Evolutionary conservation across 805 yeast genomes (phyloP).

Genomic region (Kazachstania taianensis): DNA sequence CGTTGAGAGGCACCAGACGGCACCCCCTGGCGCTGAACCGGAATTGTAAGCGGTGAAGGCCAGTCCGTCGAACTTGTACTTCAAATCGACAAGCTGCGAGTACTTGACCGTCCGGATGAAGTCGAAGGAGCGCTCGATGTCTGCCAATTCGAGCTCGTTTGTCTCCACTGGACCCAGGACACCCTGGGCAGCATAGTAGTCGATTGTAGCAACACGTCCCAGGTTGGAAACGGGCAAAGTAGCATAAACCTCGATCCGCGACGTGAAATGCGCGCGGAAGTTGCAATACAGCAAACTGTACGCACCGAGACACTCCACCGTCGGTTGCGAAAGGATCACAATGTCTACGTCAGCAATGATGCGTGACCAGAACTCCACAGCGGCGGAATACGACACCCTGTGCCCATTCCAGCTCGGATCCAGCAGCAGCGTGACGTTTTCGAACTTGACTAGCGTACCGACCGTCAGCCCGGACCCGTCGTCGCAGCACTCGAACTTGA

Average conservation of each 20-base stretch:
- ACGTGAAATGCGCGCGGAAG: constrained; percentile 43
- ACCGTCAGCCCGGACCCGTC: constrained; percentile 22
- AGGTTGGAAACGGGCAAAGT: constrained; percentile 84
- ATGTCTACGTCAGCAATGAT: constrained; percentile 46
- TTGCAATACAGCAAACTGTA: constrained; percentile 53
- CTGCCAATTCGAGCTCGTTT: constrained; percentile 53
- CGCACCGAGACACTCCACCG: constrained; percentile 72
- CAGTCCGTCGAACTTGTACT: constrained; percentile 50
- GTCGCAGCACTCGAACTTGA: constrained; percentile 18
- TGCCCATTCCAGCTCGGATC: constrained; percentile 72
- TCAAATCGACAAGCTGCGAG: constrained; percentile 59
- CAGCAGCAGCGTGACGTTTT: constrained; percentile 46
- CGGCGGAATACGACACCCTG: constrained; percentile 28
- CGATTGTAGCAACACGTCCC: constrained; percentile 81
- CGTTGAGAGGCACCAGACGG: constrained; percentile 70
- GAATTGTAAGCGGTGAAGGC: constrained; percentile 75
- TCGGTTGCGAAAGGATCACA: constrained; percentile 78
- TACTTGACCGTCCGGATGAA: constrained; percentile 59
- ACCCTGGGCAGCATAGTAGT: constrained; percentile 63
- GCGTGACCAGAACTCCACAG: constrained; percentile 31
- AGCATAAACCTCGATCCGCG: constrained; percentile 67
- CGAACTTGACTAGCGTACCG: constrained; percentile 49
- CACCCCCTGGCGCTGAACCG: constrained; percentile 91
- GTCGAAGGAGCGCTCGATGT: constrained; percentile 75
- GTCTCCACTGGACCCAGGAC: constrained; percentile 59